These are phyloP conservation scores for Talaromyces sp. DNA, from an alignment of 2,329 filamentous ascomycete species.

Conservation along the genomic window DNA sequence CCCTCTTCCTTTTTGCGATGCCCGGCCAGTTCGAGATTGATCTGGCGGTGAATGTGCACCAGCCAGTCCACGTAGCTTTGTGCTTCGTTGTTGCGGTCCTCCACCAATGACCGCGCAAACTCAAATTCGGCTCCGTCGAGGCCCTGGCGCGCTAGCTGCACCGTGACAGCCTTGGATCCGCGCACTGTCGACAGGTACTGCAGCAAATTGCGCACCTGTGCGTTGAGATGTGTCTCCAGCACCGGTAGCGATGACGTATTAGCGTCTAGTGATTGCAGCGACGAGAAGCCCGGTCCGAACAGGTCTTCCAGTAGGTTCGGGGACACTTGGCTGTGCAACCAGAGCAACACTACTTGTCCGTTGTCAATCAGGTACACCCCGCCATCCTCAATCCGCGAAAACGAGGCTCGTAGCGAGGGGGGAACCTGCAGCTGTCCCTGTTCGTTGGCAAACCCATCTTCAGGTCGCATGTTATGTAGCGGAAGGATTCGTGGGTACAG, in stretches of 20 bases:
- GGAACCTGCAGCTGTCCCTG: conserved; percentile 86
- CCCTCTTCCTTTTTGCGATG: conserved; percentile 46
- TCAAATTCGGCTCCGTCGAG: conserved; percentile 95
- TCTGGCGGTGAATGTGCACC: conserved; percentile 87
- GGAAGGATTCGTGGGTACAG: conserved; percentile 93
- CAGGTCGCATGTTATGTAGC: conserved; percentile 79
- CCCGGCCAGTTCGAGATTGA: conserved; percentile 72
- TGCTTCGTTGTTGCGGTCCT: conserved; percentile 95
- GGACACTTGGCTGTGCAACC: conserved; percentile 88
- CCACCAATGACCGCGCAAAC: conserved; percentile 84
- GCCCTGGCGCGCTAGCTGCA: conserved; percentile 88
- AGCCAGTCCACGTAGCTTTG: conserved; percentile 99
- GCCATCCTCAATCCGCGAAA: conserved; percentile 82
- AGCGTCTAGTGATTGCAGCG: conserved; percentile 72
- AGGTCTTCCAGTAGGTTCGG: conserved; percentile 87
- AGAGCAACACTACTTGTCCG: conserved; percentile 84
- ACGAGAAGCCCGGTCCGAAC: conserved; percentile 71
- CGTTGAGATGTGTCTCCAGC: conserved; percentile 86
- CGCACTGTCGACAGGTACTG: conserved; percentile 77
- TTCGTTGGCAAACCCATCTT: conserved; percentile 90
- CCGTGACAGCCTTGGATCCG: conserved; percentile 79
- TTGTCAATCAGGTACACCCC: conserved; percentile 95
- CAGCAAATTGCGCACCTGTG: conserved; percentile 88
- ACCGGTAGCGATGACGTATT: conserved; percentile 76
- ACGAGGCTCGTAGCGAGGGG: conserved; percentile 73